Base-by-base conservation (phyloP, 2,329 filamentous ascomycete species). In the Calcarisporium arbuscula region DNA sequence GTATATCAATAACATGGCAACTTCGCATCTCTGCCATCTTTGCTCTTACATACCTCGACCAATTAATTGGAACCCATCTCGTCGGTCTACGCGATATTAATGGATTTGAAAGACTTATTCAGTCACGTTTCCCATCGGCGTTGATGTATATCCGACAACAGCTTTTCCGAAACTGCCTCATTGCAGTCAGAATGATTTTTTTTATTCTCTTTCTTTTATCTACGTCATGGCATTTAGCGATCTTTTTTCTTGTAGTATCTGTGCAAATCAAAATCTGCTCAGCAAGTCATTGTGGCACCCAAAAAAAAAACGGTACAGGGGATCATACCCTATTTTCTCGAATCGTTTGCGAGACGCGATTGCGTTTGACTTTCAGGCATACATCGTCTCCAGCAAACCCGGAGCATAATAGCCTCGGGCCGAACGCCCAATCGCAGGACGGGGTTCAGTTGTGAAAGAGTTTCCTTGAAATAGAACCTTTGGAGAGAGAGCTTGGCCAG, bases 151-250 rank as follows among this genome's bases (percentile, higher is more conserved):
- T n/a, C n/a, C n/a, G n/a, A n/a, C n/a, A 39, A 35, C 30, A 31
- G 30, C 29, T 28, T 34, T 28, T 39, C 30, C 31, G n/a, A 25
- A 41, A 36, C 29, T 30, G 23, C 28, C 28, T 42, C 28, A 33
- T 40, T 38, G 47, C 47, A 53, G 49, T 47, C 51, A 53, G 52
- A 60, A 55, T 57, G 57, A 56, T 41, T 32, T 39, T n/a, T n/a
- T n/a, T n/a, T n/a, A 47, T 50, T 43, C 48, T 45, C 38, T 45
- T 44, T 51, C 40, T 54, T 44, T 51, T 46, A 55, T 60, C 51
- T 55, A 59, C 50, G 52, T 63, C 56, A 60, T 59, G 58, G 64
- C 63, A 67, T 67, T 62, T 64, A 67, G 64, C 62, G 62, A 61
- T 46, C 58, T 50, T 40, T 52, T 52, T 56, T 45, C 42, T 45